A percentile compares a stretch with the other conserved stretches of the same genome.
Conservation (phyloP, 164 flowering plant genomes). For the Paratinospora sagittata region DNA sequence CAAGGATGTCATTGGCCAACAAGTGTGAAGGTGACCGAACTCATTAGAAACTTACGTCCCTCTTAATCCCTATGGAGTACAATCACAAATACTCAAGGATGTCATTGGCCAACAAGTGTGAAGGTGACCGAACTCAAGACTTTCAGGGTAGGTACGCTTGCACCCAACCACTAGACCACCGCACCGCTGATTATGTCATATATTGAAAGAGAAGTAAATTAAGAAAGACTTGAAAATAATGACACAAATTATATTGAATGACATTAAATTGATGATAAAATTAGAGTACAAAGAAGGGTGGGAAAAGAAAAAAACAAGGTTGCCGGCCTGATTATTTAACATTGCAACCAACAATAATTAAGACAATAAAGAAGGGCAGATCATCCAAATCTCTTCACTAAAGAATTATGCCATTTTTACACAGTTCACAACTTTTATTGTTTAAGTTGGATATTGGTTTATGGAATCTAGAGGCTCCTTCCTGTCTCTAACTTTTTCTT, state of each 20-base stretch:
- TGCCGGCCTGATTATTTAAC: background rate
- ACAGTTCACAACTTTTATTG: background rate
- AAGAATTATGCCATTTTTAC: constrained; percentile 8
- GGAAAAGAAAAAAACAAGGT: background rate
- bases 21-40: too few relatives aligned
- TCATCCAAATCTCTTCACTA: constrained; percentile 3
- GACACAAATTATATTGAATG: background rate
- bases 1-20: too few relatives aligned
- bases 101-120: too few relatives aligned
- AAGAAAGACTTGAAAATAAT: too few relatives aligned
- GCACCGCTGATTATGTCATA: too few relatives aligned
- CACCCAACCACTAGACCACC: too few relatives aligned
- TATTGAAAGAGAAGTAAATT: too few relatives aligned
- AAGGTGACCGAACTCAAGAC: too few relatives aligned
- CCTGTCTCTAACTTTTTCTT: constrained; percentile 1
- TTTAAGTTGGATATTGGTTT: background rate
- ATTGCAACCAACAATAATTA: constrained; percentile 1
- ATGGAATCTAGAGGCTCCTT: constrained; percentile 7
- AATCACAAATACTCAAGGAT: too few relatives aligned
- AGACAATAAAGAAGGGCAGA: background rate
- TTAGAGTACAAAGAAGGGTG: background rate
- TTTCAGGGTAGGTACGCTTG: too few relatives aligned
- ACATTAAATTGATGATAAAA: background rate
- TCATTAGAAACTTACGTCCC: too few relatives aligned
- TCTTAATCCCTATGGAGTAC: too few relatives aligned